Evolutionary conservation across 371 early-diverging fungal genomes (phyloP), one percentile per base, ranked within the genome.

Genomic region (Rhizoclosmatium hyalinum): DNA sequence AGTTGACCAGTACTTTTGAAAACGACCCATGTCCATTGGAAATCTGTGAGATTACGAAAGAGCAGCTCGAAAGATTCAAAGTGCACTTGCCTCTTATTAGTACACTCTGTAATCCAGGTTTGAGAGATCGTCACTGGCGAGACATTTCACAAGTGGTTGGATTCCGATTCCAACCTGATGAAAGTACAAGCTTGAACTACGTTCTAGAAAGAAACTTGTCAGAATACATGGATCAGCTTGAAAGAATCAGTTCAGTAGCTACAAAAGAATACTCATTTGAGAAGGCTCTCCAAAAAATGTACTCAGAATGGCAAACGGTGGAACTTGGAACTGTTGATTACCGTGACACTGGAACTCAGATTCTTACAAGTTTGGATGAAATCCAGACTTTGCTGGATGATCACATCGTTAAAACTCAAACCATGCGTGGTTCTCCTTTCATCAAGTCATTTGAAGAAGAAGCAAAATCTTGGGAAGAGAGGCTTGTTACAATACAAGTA

Each of bases 331-430:
- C 85, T 1, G 55, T 85, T 44, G 82, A 82, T 41, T 87, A 87
- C 71, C 69, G 88, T 3, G 88, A 87, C 62, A 85, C 88, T 50
- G 88, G 88, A 10, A 85, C 84, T 24, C 84, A 85, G 56, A 85
- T 87, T 60, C 69, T 87, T 2, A 58, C 81, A 8, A 74, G 78
- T n/a, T 75, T 83, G n/a, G 88, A 87, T 61, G 83, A 84, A 39
- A 83, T 87, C 56, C 88, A 87, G 72, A 81, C 82, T 2, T 68
- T 87, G 21, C 76, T 87, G 24, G 88, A 87, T 68, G 88, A 87
- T 68, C 88, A 87, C 64, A 87, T 87, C 71, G 88, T 87, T 19
- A 85, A 85, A 60, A 87, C 85, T 4, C 88, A 87, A 70, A 85
- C 88, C 0, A 87, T 87, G 88, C 62, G 85, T 2, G 84, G 86